phyloP scores from a whole-genome alignment of 495 filamentous ascomycete species.

The Neurospora pannonica region DNA sequence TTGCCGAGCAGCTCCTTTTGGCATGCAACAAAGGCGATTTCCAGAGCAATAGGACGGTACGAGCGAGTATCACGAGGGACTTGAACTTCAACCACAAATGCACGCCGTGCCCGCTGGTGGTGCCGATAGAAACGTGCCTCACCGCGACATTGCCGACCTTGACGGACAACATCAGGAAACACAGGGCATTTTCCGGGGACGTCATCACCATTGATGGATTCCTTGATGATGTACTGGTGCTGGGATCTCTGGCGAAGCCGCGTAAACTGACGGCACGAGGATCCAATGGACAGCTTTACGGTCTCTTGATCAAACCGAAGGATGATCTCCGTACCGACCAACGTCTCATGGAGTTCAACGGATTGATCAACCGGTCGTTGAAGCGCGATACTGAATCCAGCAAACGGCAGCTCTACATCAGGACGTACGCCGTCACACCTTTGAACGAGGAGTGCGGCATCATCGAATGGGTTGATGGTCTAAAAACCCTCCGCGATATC shows the following conservation, averaged over 20 bases:
- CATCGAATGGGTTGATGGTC: slow-evolving; percentile 98
- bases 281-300: slow-evolving; percentile 79
- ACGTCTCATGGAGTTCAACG: slow-evolving; percentile 97
- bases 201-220: slow-evolving; percentile 51
- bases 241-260: slow-evolving; percentile 86
- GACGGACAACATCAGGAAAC: slow-evolving; percentile 59
- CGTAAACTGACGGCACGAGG: slow-evolving; percentile 82
- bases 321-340: slow-evolving; percentile 96
- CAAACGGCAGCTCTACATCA: slow-evolving; percentile 74
- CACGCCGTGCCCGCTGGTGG: slow-evolving; percentile 73
- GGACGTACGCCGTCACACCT: slow-evolving; percentile 92
- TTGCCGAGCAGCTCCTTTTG: slow-evolving; percentile 72
- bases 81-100: slow-evolving; percentile 76
- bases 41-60: slow-evolving; percentile 50
- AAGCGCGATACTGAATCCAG: slow-evolving; percentile 86
- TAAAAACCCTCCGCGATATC: slow-evolving; percentile 89
- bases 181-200: slow-evolving; percentile 70
- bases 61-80: slow-evolving; percentile 60
- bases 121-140: slow-evolving; percentile 78
- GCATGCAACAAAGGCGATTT: slow-evolving; percentile 72
- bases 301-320: slow-evolving; percentile 91
- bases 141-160: slow-evolving; percentile 71
- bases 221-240: slow-evolving; percentile 74
- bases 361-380: slow-evolving; percentile 89
- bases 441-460: slow-evolving; percentile 96